A percentile compares a stretch with the other conserved stretches of the same genome.
Conservation (phyloP, 768 basidiomycete species). For the Cystobasidium onofrii region DNA sequence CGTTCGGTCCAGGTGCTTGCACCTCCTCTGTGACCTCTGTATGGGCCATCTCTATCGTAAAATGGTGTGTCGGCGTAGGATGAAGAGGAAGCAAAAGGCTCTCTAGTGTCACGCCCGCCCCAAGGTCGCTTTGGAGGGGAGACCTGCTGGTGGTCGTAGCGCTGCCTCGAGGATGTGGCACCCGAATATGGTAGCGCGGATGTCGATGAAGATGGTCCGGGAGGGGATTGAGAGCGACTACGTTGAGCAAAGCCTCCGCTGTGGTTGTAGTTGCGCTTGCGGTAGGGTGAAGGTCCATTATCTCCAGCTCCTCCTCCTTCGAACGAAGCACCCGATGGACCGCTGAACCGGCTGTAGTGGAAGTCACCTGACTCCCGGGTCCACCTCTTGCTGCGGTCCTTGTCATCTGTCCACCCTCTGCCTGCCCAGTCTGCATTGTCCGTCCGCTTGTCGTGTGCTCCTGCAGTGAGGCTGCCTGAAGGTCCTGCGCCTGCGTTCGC, state of each 20-base stretch:
- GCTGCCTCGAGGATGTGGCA: neutral
- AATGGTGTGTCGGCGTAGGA: neutral
- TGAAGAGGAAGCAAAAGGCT: neutral
- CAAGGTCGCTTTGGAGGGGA: neutral
- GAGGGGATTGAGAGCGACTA: neutral
- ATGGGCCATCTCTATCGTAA: neutral
- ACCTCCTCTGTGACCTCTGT: neutral
- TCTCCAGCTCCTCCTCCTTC: neutral
- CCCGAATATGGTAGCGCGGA: neutral
- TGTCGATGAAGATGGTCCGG: neutral
- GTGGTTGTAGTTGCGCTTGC: no score
- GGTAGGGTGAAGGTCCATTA: neutral
- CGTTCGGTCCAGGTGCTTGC: neutral
- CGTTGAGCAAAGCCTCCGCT: neutral
- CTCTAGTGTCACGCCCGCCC: neutral
- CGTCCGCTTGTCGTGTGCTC: neutral
- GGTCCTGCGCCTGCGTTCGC: neutral
- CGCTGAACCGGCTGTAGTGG: neutral
- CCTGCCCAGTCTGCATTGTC: neutral
- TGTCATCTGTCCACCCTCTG: neutral
- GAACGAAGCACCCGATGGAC: neutral
- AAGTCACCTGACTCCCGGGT: neutral
- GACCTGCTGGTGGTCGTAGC: constrained; percentile 1
- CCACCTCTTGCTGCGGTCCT: neutral
- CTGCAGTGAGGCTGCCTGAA: neutral